phyloP scores from a whole-genome alignment of 169 alveolate species.

The Babesia caballi region DNA sequence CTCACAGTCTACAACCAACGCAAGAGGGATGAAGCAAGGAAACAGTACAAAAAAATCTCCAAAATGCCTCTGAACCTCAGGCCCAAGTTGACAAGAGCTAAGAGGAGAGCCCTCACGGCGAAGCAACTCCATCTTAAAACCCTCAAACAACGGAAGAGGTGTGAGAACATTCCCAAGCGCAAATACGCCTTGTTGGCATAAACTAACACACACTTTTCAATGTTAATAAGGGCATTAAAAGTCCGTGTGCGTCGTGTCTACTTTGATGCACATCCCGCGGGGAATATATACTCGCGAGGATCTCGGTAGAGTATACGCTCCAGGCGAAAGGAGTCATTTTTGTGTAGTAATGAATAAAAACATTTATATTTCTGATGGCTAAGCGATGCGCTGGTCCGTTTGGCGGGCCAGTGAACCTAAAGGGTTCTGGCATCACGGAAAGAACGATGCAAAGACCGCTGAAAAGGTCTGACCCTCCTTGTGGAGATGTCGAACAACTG shows the following conservation, averaged over 20 bases:
- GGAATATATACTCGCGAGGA: too few species aligned
- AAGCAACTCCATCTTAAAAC: slow-evolving; percentile 83
- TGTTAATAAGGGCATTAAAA: neutral
- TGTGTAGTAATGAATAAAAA: too few species aligned
- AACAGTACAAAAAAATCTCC: slow-evolving; percentile 77
- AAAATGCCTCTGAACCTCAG: slow-evolving; percentile 87
- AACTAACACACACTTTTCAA: neutral
- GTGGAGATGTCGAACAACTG: neutral
- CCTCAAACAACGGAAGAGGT: slow-evolving; percentile 72
- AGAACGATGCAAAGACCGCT: neutral
- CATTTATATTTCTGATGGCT: neutral
- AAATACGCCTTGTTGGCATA: slow-evolving; percentile 53
- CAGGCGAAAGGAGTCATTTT: too few species aligned
- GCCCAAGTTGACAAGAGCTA: slow-evolving; percentile 88
- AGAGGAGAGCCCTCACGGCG: slow-evolving; percentile 86
- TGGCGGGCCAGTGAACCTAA: neutral
- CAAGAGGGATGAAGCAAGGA: slow-evolving; percentile 82
- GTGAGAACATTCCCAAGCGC: slow-evolving; percentile 63
- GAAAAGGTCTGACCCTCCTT: neutral
- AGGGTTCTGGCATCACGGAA: neutral
- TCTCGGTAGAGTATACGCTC: too few species aligned
- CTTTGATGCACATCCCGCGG: too few species aligned
- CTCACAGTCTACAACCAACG: slow-evolving; percentile 90
- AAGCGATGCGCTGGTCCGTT: neutral
- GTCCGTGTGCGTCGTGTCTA: too few species aligned